These are phyloP conservation scores for Podila horticola DNA, from an alignment of 192 early-diverging fungal species.

Conservation along the genomic window DNA sequence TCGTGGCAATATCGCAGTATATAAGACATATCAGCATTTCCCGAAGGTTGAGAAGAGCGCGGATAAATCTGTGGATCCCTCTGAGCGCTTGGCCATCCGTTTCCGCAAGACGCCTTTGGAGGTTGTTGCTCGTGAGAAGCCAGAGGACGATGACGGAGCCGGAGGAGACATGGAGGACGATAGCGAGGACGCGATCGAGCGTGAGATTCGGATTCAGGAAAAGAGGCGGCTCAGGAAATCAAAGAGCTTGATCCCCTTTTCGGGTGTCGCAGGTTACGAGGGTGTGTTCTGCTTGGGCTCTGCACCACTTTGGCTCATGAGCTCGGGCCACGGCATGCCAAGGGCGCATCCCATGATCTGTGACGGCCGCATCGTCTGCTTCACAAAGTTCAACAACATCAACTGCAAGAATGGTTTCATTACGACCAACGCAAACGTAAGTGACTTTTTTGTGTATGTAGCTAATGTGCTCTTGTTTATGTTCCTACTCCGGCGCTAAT, in stretches of 20 bases:
- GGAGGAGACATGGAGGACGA: slow-evolving; percentile 38
- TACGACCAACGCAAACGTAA: slow-evolving; percentile 75
- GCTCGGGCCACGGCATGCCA: slow-evolving; percentile 65
- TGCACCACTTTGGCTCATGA: slow-evolving; percentile 80
- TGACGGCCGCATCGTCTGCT: slow-evolving; percentile 73
- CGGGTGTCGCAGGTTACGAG: slow-evolving; percentile 66
- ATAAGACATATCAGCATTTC: slow-evolving; percentile 69
- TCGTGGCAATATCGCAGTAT: slow-evolving; percentile 76
- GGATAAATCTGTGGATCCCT: slow-evolving; percentile 23
- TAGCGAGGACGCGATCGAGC: slow-evolving; percentile 31
- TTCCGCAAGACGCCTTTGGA: slow-evolving; percentile 73
- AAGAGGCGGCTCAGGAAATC: slow-evolving; percentile 23
- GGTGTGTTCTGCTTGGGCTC: slow-evolving; percentile 81
- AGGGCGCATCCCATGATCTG: slow-evolving; percentile 79
- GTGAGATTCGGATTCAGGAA: slow-evolving; percentile 25
- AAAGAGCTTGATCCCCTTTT: slow-evolving; percentile 56
- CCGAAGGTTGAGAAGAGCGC: slow-evolving; percentile 38
- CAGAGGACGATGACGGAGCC: slow-evolving; percentile 37
- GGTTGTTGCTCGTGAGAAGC: slow-evolving; percentile 66
- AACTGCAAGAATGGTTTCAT: slow-evolving; percentile 82
- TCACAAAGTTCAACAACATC: slow-evolving; percentile 82
- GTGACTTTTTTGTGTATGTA: background rate
- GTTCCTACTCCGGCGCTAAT: background rate
- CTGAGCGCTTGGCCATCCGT: slow-evolving; percentile 70
- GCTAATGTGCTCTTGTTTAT: background rate